These are phyloP conservation scores for Trypanosoma melophagium DNA, from an alignment of 208 protist species.

Conservation along the genomic window DNA sequence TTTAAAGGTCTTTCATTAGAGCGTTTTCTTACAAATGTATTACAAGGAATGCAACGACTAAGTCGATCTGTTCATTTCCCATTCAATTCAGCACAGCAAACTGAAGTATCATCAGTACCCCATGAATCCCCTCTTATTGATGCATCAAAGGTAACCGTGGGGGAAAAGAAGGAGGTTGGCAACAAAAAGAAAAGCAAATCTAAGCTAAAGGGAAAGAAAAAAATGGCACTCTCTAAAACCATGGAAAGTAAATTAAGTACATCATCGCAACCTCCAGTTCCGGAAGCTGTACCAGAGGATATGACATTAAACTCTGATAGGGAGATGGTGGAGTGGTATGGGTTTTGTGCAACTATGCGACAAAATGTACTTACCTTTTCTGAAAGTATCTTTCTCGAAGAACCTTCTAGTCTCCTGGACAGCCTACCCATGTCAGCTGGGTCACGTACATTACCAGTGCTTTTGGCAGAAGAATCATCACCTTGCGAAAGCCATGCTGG, in stretches of 20 bases:
- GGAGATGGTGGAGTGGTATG: slow-evolving; percentile 73
- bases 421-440: neutral
- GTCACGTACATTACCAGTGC: neutral
- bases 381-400: slow-evolving; percentile 41
- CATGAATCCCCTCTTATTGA: too few relatives aligned
- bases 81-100: slow-evolving; percentile 6
- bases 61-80: slow-evolving; percentile 25
- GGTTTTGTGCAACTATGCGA: slow-evolving; percentile 51
- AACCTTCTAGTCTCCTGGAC: neutral
- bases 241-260: slow-evolving; percentile 1
- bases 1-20: slow-evolving; percentile 20
- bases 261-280: neutral
- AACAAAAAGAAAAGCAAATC: slow-evolving; percentile 1
- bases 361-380: slow-evolving; percentile 32
- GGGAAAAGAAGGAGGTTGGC: neutral
- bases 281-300: slow-evolving; percentile 20
- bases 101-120: too few relatives aligned
- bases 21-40: slow-evolving; percentile 7
- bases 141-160: neutral
- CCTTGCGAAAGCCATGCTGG: too few relatives aligned
- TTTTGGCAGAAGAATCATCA: neutral
- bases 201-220: neutral
- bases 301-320: slow-evolving; percentile 39
- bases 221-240: neutral
- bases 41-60: slow-evolving; percentile 1